phyloP scores from a whole-genome alignment of 1,139 yeast species.

The Wickerhamomyces sp. region DNA sequence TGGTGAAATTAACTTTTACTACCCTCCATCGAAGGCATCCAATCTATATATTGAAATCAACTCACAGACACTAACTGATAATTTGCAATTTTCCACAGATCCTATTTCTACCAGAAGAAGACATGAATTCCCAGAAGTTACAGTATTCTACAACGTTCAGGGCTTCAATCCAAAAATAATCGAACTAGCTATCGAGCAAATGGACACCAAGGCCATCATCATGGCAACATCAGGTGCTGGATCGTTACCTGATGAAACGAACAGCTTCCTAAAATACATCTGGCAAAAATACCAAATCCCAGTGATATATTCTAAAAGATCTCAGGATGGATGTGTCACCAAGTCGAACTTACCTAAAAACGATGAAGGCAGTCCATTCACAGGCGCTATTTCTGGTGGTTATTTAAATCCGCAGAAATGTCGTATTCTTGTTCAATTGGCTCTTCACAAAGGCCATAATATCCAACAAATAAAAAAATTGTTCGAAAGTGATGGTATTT shows the following conservation, averaged over 20 bases:
- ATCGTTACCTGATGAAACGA: slow-evolving; percentile 50
- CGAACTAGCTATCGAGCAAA: slow-evolving; percentile 37
- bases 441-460: slow-evolving; percentile 36
- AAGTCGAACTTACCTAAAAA: slow-evolving; percentile 40
- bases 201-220: slow-evolving; percentile 49
- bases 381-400: slow-evolving; percentile 53
- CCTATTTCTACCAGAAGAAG: slow-evolving; percentile 23
- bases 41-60: slow-evolving; percentile 38
- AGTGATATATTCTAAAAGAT: slow-evolving; percentile 58
- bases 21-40: slow-evolving; percentile 59
- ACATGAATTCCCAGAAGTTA: slow-evolving; percentile 40
- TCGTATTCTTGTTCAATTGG: slow-evolving; percentile 53
- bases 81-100: slow-evolving; percentile 27
- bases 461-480: slow-evolving; percentile 33
- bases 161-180: slow-evolving; percentile 49
- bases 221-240: slow-evolving; percentile 75
- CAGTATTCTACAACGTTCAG: slow-evolving; percentile 56
- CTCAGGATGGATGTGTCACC: slow-evolving; percentile 62
- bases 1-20: slow-evolving; percentile 60
- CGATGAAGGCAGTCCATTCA: slow-evolving; percentile 25
- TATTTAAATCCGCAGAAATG: slow-evolving; percentile 66
- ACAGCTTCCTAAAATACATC: slow-evolving; percentile 35
- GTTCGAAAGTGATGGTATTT: slow-evolving; percentile 35
- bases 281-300: slow-evolving; percentile 41
- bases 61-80: slow-evolving; percentile 17